A percentile compares a stretch with the other conserved stretches of the same genome.
These are phyloP conservation scores for Daldinia sp. DNA, from an alignment of 2,329 filamentous ascomycete species.

Conservation along the genomic window DNA sequence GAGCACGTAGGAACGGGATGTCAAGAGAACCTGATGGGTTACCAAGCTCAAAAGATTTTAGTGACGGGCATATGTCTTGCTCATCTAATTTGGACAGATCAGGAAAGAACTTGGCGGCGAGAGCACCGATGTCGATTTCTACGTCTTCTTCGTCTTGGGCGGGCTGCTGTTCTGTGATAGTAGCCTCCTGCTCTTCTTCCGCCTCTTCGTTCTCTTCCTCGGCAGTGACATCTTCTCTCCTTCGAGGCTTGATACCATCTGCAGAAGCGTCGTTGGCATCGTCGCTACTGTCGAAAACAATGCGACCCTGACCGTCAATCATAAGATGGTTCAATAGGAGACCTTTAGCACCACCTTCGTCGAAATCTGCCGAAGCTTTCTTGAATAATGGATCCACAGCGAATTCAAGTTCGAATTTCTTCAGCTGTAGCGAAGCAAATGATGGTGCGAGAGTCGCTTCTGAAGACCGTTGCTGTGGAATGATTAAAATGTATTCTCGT, in stretches of 20 bases:
- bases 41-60: slow-evolving; percentile 93
- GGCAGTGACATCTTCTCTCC: slow-evolving; percentile 53
- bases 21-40: slow-evolving; percentile 87
- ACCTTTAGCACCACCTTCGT: slow-evolving; percentile 96
- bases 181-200: slow-evolving; percentile 54
- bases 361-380: slow-evolving; percentile 97
- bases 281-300: slow-evolving; percentile 98
- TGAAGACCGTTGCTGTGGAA: slow-evolving; percentile 76
- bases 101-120: slow-evolving; percentile 87
- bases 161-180: slow-evolving; percentile 57
- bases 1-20: slow-evolving; percentile 90
- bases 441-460: slow-evolving; percentile 93
- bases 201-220: slow-evolving; percentile 56
- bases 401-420: slow-evolving; percentile 98
- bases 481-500: slow-evolving; percentile 36
- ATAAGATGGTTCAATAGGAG: slow-evolving; percentile 95
- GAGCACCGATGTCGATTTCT: slow-evolving; percentile 81
- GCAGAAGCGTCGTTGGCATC: slow-evolving; percentile 71
- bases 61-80: slow-evolving; percentile 92
- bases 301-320: slow-evolving; percentile 90
- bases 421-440: slow-evolving; percentile 88
- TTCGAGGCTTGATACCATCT: slow-evolving; percentile 54
- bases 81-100: slow-evolving; percentile 81
- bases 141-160: slow-evolving; percentile 67
- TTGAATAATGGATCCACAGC: slow-evolving; percentile 99